Evolutionary conservation across 2,329 filamentous ascomycete genomes (phyloP).

Genomic region (Acephala macrosclerotiorum): DNA sequence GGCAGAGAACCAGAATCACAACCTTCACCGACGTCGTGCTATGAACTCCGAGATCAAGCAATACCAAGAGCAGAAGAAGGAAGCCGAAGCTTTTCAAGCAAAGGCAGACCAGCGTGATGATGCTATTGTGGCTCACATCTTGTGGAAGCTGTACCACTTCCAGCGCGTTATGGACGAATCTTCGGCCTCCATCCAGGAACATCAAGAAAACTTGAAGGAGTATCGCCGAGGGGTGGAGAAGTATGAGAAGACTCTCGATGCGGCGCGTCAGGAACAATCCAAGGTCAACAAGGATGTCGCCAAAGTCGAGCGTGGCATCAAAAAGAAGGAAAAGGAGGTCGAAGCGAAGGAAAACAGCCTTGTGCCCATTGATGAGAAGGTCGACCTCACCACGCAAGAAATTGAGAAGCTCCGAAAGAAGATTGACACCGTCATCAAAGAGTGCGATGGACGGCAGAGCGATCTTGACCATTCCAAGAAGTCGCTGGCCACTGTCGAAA

Average conservation of each 20-base stretch:
- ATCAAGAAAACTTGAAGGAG: conserved; percentile 95
- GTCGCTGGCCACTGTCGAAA: conserved; percentile 84
- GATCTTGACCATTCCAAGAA: conserved; percentile 79
- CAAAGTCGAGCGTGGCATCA: conserved; percentile 86
- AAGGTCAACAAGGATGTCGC: conserved; percentile 77
- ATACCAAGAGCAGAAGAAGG: conserved; percentile 95
- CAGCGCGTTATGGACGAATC: conserved; percentile 94
- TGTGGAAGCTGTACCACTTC: conserved; percentile 97
- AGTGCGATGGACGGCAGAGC: conserved; percentile 74
- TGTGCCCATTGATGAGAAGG: conserved; percentile 91
- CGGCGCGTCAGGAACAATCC: conserved; percentile 83
- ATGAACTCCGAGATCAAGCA: conserved; percentile 99
- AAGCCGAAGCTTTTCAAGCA: conserved; percentile 90
- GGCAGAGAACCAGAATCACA: conserved; percentile 85
- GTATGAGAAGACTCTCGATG: conserved; percentile 81
- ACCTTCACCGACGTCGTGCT: conserved; percentile 86
- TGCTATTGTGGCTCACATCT: conserved; percentile 88
- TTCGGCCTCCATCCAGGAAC: conserved; percentile 86
- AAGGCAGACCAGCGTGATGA: conserved; percentile 91
- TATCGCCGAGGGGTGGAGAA: conserved; percentile 86
- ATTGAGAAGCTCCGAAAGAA: conserved; percentile 72
- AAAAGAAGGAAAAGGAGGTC: conserved; percentile 83
- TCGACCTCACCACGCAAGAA: conserved; percentile 77
- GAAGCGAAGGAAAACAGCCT: conserved; percentile 86
- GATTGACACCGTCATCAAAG: conserved; percentile 75